phyloP scores from a whole-genome alignment of 2,329 filamentous ascomycete genomes.

The Hymenoscyphus scutula region DNA sequence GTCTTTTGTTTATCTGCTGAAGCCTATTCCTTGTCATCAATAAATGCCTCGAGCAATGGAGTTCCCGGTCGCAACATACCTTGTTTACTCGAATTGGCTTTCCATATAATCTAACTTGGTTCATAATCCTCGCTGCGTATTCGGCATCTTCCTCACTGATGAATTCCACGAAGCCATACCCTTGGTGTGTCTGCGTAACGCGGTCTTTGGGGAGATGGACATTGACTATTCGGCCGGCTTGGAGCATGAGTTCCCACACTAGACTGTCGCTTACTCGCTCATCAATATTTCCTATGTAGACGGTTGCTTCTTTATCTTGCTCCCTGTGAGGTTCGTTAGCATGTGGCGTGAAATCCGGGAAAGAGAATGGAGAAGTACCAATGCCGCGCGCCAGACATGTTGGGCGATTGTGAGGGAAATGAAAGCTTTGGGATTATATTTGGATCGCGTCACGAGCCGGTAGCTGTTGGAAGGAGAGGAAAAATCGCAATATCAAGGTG shows the following conservation, averaged over 20 bases:
- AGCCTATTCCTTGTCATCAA: conserved; percentile 40
- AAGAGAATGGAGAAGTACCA: conserved; percentile 53
- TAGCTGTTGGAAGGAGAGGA: neutral
- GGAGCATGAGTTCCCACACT: conserved; percentile 97
- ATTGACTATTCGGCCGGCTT: conserved; percentile 95
- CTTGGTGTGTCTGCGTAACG: conserved; percentile 94
- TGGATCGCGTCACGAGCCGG: neutral
- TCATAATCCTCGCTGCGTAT: conserved; percentile 95
- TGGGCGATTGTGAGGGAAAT: conserved; percentile 17
- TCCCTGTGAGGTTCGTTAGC: conserved; percentile 58
- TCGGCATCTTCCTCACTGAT: conserved; percentile 93
- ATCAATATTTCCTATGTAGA: conserved; percentile 98
- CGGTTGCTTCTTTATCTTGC: conserved; percentile 96
- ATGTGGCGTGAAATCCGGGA: conserved; percentile 6
- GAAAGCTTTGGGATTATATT: neutral
- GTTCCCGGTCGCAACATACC: conserved; percentile 43
- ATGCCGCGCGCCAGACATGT: conserved; percentile 56
- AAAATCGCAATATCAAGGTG: neutral
- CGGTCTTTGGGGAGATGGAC: conserved; percentile 98
- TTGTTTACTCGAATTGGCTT: conserved; percentile 98
- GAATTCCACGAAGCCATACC: conserved; percentile 99
- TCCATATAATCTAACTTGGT: conserved; percentile 87
- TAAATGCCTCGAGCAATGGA: neutral
- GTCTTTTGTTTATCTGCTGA: conserved; percentile 91
- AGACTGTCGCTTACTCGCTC: conserved; percentile 88